Conservation (phyloP, 805 yeast genomes). For the Starmerella gropengiesseri region DNA sequence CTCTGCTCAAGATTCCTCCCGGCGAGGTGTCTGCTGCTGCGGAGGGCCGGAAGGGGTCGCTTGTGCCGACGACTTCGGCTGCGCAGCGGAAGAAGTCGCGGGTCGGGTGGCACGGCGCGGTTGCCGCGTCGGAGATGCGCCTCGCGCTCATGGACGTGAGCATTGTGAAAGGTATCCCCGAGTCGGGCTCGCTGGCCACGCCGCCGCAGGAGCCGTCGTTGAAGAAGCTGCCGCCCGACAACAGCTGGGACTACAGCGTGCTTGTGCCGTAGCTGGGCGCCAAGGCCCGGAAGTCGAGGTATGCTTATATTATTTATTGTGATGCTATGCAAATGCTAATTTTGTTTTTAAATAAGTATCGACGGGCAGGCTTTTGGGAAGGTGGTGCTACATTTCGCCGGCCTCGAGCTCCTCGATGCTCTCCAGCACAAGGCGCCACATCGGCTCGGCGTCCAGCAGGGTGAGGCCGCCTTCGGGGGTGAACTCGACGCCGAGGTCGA, state of each 20-base stretch:
- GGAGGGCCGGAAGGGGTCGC: slow-evolving; percentile 16
- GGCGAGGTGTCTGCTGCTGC: slow-evolving; percentile 24
- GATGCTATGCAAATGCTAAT: no score
- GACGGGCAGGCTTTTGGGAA: no score
- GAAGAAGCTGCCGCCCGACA: not conserved
- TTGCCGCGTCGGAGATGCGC: slow-evolving; percentile 28
- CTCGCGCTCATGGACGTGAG: slow-evolving; percentile 29
- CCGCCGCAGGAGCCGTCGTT: slow-evolving; percentile 14
- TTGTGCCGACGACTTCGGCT: not conserved
- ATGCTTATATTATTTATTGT: no score
- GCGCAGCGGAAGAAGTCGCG: slow-evolving; percentile 8
- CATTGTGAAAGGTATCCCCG: slow-evolving; percentile 22
- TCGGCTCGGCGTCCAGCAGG: slow-evolving; percentile 16
- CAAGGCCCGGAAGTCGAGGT: no score
- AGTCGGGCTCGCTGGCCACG: slow-evolving; percentile 16
- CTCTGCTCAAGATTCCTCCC: slow-evolving; percentile 28
- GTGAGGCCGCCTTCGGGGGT: slow-evolving; percentile 26
- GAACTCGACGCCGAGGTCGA: slow-evolving; percentile 23
- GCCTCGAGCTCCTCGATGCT: slow-evolving; percentile 24
- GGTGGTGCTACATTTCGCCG: slow-evolving; percentile 11
- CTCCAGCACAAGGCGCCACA: slow-evolving; percentile 23
- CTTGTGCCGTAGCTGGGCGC: no score
- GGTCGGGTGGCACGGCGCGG: slow-evolving; percentile 21
- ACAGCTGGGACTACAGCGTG: not conserved
- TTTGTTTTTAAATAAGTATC: no score